These are phyloP conservation scores for Cornus kousa DNA, from an alignment of 148 eudicot genomes.

Conservation along the genomic window DNA sequence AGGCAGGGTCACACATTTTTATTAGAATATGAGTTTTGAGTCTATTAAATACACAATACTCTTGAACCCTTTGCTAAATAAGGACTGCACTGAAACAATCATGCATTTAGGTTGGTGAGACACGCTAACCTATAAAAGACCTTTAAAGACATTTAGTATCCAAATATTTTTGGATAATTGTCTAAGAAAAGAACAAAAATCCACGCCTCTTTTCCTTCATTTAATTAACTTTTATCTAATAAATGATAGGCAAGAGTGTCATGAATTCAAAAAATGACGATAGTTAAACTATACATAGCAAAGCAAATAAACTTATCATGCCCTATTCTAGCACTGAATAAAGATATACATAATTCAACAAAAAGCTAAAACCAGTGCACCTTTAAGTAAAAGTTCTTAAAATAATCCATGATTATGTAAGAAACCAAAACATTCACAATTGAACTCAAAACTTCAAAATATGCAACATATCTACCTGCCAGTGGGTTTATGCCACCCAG, in stretches of 20 bases:
- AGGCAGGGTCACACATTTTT: background rate
- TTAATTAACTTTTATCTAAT: background rate
- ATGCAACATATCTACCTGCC: constrained; percentile 43
- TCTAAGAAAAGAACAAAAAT: background rate
- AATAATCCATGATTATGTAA: too few relatives aligned
- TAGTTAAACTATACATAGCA: background rate
- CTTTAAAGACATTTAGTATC: background rate
- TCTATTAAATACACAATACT: too few relatives aligned
- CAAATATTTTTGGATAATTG: background rate
- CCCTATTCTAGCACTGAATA: background rate
- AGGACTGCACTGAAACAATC: background rate
- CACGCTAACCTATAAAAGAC: background rate
- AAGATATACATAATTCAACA: too few relatives aligned
- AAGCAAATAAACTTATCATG: background rate
- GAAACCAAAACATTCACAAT: too few relatives aligned
- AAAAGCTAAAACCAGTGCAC: background rate
- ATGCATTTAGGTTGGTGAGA: background rate
- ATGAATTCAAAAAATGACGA: background rate
- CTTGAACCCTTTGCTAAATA: background rate
- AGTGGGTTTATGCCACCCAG: constrained; percentile 89
- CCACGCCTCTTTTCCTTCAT: background rate
- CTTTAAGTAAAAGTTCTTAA: background rate
- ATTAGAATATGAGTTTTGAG: background rate
- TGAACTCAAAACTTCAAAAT: too few relatives aligned
- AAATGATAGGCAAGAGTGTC: too few relatives aligned